Percentiles rank a stretch among this genome's conserved stretches.
phyloP scores from a whole-genome alignment of 2,329 filamentous ascomycete genomes.

The Fusarium verrucosum region DNA sequence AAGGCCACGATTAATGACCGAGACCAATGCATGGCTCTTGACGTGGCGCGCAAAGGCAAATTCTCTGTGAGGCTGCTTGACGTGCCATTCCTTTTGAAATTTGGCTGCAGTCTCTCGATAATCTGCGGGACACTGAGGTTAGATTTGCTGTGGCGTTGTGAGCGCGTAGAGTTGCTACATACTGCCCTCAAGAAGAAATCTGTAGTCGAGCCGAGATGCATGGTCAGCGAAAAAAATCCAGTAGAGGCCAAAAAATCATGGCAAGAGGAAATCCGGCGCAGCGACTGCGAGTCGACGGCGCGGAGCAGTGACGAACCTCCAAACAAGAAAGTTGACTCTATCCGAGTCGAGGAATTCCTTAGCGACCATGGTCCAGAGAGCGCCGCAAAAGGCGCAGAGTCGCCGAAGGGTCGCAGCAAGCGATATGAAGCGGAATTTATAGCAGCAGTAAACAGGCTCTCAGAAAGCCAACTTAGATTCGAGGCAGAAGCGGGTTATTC shows the following conservation, averaged over 20 bases:
- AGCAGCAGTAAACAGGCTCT: slow-evolving; percentile 29
- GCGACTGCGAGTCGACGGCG: slow-evolving; percentile 35
- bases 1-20: slow-evolving; percentile 70
- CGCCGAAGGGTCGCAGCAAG: slow-evolving; percentile 36
- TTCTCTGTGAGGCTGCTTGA: slow-evolving; percentile 68
- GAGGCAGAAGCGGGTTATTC: slow-evolving; percentile 26
- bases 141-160: slow-evolving; percentile 34
- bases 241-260: slow-evolving; percentile 9
- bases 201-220: slow-evolving; percentile 45
- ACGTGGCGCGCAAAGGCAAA: slow-evolving; percentile 72
- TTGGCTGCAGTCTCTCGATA: slow-evolving; percentile 74
- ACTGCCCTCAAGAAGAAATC: slow-evolving; percentile 71
- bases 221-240: slow-evolving; percentile 37
- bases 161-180: slow-evolving; percentile 53
- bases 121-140: slow-evolving; percentile 56
- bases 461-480: slow-evolving; percentile 24
- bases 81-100: slow-evolving; percentile 74
- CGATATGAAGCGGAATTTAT: slow-evolving; percentile 17
- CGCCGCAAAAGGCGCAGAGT: slow-evolving; percentile 49
- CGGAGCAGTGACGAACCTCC: slow-evolving; percentile 66
- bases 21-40: slow-evolving; percentile 70
- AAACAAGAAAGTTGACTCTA: slow-evolving; percentile 75
- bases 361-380: slow-evolving; percentile 56
- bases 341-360: slow-evolving; percentile 73
- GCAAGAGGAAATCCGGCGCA: slow-evolving; percentile 17